Evolutionary conservation across 106 monocot species (phyloP).

Genomic region (Iris macrosiphon): DNA sequence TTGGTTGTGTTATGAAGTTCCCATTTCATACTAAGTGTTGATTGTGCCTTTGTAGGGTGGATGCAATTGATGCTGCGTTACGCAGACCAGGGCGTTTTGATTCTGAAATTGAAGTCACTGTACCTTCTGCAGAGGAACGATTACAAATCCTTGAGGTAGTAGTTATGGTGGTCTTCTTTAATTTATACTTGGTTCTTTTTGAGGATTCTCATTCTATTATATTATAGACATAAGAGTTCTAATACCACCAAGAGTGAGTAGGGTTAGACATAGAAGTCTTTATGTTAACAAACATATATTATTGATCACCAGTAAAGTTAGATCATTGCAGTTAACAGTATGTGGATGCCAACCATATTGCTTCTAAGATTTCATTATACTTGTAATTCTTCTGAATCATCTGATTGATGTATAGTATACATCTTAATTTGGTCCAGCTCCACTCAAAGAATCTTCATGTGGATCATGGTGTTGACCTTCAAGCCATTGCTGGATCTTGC

Average conservation of each 20-base stretch:
- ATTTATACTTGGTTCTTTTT: too few species aligned
- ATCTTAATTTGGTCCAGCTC: conserved; percentile 42
- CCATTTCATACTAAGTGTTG: background rate
- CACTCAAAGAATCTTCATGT: conserved; percentile 45
- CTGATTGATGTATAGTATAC: background rate
- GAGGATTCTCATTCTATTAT: too few species aligned
- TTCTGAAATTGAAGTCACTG: conserved; percentile 73
- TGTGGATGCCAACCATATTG: background rate
- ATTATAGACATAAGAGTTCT: too few species aligned
- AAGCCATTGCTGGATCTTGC: conserved; percentile 64
- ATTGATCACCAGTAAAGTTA: too few species aligned
- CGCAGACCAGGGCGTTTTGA: conserved; percentile 89
- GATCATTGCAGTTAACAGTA: background rate
- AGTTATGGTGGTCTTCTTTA: too few species aligned
- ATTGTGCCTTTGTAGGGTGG: conserved; percentile 11
- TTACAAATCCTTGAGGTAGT: conserved; percentile 82
- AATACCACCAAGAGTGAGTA: background rate
- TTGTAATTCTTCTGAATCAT: too few species aligned
- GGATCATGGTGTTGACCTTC: conserved; percentile 55
- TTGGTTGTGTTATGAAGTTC: background rate
- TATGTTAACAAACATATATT: too few species aligned
- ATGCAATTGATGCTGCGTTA: conserved; percentile 80
- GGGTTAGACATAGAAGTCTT: background rate
- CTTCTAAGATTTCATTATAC: background rate
- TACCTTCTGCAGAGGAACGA: conserved; percentile 74